These are phyloP conservation scores for Westerdykella ornata DNA, from an alignment of 2,329 filamentous ascomycete species.

Conservation along the genomic window DNA sequence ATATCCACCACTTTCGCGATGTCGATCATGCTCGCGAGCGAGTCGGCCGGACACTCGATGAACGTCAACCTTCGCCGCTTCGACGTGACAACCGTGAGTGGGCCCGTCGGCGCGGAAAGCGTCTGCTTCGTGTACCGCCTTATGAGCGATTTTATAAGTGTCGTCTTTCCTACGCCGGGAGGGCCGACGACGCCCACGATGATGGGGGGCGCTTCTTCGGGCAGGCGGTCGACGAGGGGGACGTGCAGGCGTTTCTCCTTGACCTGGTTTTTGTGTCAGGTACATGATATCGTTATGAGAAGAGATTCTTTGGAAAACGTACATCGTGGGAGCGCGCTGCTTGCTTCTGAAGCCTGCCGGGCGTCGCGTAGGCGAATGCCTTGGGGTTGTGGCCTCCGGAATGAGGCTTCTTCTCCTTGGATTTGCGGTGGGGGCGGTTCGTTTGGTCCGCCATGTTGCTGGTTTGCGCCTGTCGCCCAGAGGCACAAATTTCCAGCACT, in stretches of 20 bases:
- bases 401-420: slow-evolving; percentile 82
- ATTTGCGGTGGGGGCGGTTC: slow-evolving; percentile 77
- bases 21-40: slow-evolving; percentile 93
- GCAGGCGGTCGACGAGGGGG: slow-evolving; percentile 88
- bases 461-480: not conserved
- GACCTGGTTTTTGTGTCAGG: slow-evolving; percentile 51
- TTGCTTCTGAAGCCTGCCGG: slow-evolving; percentile 70
- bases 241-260: slow-evolving; percentile 96
- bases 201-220: slow-evolving; percentile 88
- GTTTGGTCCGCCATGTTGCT: slow-evolving; percentile 59
- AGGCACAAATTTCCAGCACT: no score
- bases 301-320: slow-evolving; percentile 17
- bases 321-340: slow-evolving; percentile 68
- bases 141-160: slow-evolving; percentile 87
- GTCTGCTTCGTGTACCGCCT: slow-evolving; percentile 94
- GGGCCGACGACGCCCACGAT: slow-evolving; percentile 93
- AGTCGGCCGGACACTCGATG: slow-evolving; percentile 89
- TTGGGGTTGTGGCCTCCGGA: slow-evolving; percentile 75
- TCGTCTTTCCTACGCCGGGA: slow-evolving; percentile 90
- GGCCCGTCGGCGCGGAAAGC: slow-evolving; percentile 79
- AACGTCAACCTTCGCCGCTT: slow-evolving; percentile 94
- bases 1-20: slow-evolving; percentile 96
- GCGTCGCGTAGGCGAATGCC: slow-evolving; percentile 78
- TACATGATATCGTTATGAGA: not conserved
- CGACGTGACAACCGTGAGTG: slow-evolving; percentile 91